A percentile compares a stretch with the other conserved stretches of the same genome.
Conservation (phyloP, 805 yeast species). For the Myxozyma vanderwaltii region DNA sequence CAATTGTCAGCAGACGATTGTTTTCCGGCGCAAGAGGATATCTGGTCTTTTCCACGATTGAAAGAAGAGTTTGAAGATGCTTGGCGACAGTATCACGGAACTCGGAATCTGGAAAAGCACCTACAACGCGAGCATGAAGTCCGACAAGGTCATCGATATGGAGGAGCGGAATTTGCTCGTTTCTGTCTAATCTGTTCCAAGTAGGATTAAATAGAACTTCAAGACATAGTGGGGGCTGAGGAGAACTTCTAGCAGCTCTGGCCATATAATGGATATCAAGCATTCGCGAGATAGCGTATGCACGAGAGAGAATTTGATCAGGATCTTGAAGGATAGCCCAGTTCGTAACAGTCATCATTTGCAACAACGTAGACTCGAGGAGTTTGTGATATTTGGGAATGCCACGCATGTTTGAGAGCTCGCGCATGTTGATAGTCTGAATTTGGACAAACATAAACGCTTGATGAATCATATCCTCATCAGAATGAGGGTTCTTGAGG, state of each 20-base stretch:
- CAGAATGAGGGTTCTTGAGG: slow-evolving; percentile 3
- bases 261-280: slow-evolving; percentile 7
- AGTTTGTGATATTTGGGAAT: slow-evolving; percentile 1
- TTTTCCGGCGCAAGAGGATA: slow-evolving; percentile 4
- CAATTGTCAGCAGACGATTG: slow-evolving; percentile 14
- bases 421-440: neutral
- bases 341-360: slow-evolving; percentile 14
- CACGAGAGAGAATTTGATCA: slow-evolving; percentile 7
- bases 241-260: neutral
- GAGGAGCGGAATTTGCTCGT: slow-evolving; percentile 3
- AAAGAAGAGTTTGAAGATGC: slow-evolving; percentile 6
- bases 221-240: slow-evolving; percentile 6
- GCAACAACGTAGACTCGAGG: slow-evolving; percentile 1
- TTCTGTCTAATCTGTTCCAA: slow-evolving; percentile 3
- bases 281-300: slow-evolving; percentile 1
- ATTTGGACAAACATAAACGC: slow-evolving; percentile 19
- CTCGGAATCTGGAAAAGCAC: neutral
- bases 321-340: slow-evolving; percentile 16
- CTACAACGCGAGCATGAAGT: slow-evolving; percentile 17
- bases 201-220: slow-evolving; percentile 1
- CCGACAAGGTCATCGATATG: slow-evolving; percentile 9
- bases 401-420: slow-evolving; percentile 4
- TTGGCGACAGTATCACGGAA: slow-evolving; percentile 5
- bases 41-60: neutral
- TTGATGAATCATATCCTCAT: slow-evolving; percentile 20